Conservation (phyloP, 1,139 yeast genomes). For the Hemisphaericaspora lyxosophila region DNA sequence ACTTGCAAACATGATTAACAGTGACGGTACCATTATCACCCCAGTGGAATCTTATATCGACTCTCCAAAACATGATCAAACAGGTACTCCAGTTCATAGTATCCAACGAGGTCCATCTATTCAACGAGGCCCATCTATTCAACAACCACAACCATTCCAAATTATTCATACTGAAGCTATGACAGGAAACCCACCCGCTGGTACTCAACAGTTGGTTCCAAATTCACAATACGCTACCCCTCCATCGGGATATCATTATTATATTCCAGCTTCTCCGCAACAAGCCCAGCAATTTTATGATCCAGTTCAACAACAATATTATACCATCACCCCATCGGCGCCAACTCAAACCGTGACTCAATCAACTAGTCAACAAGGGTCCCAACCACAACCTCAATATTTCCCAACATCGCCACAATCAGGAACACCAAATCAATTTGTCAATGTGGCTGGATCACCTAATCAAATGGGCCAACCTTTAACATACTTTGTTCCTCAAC, state of each 20-base stretch:
- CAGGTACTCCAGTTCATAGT: slow-evolving; percentile 2
- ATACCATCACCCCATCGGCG: slow-evolving; percentile 37
- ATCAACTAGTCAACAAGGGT: slow-evolving; percentile 9
- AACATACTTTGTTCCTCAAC: slow-evolving; percentile 8
- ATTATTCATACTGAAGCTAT: slow-evolving; percentile 1
- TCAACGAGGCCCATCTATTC: slow-evolving; percentile 12
- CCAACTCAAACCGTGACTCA: slow-evolving; percentile 2
- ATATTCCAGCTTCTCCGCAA: slow-evolving; percentile 20
- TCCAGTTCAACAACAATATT: slow-evolving; percentile 48
- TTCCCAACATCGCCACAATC: slow-evolving; percentile 40
- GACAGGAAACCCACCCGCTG: neutral
- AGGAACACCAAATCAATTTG: slow-evolving; percentile 10
- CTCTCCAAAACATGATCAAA: slow-evolving; percentile 5
- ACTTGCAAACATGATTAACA: slow-evolving; percentile 44
- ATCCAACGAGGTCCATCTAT: slow-evolving; percentile 1
- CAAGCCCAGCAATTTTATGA: slow-evolving; percentile 47
- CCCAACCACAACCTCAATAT: slow-evolving; percentile 36
- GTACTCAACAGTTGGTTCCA: slow-evolving; percentile 9
- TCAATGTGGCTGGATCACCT: slow-evolving; percentile 11
- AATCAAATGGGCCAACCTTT: slow-evolving; percentile 1
- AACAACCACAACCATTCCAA: slow-evolving; percentile 11
- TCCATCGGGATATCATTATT: slow-evolving; percentile 22
- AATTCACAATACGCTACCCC: slow-evolving; percentile 7
- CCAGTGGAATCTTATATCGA: slow-evolving; percentile 36
- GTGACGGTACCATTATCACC: slow-evolving; percentile 49